Percentiles rank a stretch among this genome's conserved stretches.
Conservation (phyloP, 805 yeast species). For the Cyberlindnera misumaiensis region DNA sequence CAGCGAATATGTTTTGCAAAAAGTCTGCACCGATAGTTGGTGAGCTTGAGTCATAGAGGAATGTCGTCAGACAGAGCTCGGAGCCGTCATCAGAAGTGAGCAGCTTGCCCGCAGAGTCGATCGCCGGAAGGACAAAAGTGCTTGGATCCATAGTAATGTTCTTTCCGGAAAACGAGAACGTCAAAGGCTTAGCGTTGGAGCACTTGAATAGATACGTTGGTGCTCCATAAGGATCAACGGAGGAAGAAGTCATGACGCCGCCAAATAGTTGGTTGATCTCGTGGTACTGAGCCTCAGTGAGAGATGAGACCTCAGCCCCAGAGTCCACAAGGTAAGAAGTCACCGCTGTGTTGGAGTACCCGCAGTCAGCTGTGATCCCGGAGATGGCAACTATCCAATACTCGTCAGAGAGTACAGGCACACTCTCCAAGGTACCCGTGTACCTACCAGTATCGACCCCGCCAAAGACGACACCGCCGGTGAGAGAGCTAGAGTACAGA, state of each 20-base stretch:
- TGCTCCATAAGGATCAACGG: conserved; percentile 28
- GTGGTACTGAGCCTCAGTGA: conserved; percentile 9
- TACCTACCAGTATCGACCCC: conserved; percentile 16
- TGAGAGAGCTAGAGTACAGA: not conserved
- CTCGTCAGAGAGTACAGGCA: conserved; percentile 2
- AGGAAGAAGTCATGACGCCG: conserved; percentile 4
- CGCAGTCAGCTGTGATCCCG: conserved; percentile 13
- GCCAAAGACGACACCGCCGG: conserved; percentile 18
- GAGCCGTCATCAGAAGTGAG: conserved; percentile 11
- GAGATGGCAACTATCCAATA: conserved; percentile 5
- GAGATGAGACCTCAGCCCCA: conserved; percentile 10
- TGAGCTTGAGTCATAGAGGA: conserved; percentile 1
- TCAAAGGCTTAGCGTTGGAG: conserved; percentile 9
- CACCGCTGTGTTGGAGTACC: conserved; percentile 2
- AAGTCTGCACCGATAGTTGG: conserved; percentile 11
- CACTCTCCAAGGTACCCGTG: conserved; percentile 9
- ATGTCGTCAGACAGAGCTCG: conserved; percentile 11
- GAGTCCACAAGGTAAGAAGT: conserved; percentile 10
- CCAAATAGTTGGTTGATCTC: conserved; percentile 13
- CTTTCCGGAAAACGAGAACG: conserved; percentile 14
- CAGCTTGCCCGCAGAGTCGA: conserved; percentile 4
- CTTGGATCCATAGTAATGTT: conserved; percentile 7
- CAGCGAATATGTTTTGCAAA: conserved; percentile 11
- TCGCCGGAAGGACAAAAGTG: conserved; percentile 7
- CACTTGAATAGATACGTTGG: conserved; percentile 30